A percentile compares a stretch with the other conserved stretches of the same genome.
These are phyloP conservation scores for Xylariaceae sp. DNA, from an alignment of 2,329 filamentous ascomycete genomes.

Conservation along the genomic window DNA sequence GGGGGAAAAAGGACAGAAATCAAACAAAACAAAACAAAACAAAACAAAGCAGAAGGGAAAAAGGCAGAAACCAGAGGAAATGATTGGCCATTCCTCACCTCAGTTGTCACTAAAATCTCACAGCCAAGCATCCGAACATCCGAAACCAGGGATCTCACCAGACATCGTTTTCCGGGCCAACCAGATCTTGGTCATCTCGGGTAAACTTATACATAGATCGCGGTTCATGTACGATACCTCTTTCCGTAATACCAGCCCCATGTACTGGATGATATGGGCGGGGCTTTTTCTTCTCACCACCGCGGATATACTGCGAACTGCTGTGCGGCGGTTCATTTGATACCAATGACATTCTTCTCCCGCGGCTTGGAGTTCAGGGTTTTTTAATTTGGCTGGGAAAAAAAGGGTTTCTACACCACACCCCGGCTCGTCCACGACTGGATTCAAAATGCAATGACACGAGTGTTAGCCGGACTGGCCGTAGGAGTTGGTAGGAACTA, in stretches of 20 bases:
- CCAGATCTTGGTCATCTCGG: slow-evolving; percentile 2
- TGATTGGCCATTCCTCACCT: slow-evolving; percentile 20
- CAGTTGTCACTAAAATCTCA: slow-evolving; percentile 13
- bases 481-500: slow-evolving; percentile 2
- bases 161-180: background rate
- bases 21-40: slow-evolving; percentile 9
- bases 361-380: slow-evolving; percentile 20
- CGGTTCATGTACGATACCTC: slow-evolving; percentile 19
- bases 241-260: slow-evolving; percentile 8
- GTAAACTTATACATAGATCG: slow-evolving; percentile 9
- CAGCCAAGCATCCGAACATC: slow-evolving; percentile 1
- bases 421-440: slow-evolving; percentile 1
- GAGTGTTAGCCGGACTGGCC: background rate
- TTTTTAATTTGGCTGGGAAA: slow-evolving; percentile 15
- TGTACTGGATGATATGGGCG: slow-evolving; percentile 13
- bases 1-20: slow-evolving; percentile 24
- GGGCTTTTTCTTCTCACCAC: slow-evolving; percentile 20
- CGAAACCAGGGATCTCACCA: background rate
- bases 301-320: slow-evolving; percentile 29
- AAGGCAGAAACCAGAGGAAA: background rate
- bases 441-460: background rate
- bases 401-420: slow-evolving; percentile 5
- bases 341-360: slow-evolving; percentile 26
- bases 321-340: slow-evolving; percentile 27
- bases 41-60: slow-evolving; percentile 1